These are phyloP conservation scores for Hemerocallis citrina DNA, from an alignment of 106 monocot genomes.

Conservation along the genomic window DNA sequence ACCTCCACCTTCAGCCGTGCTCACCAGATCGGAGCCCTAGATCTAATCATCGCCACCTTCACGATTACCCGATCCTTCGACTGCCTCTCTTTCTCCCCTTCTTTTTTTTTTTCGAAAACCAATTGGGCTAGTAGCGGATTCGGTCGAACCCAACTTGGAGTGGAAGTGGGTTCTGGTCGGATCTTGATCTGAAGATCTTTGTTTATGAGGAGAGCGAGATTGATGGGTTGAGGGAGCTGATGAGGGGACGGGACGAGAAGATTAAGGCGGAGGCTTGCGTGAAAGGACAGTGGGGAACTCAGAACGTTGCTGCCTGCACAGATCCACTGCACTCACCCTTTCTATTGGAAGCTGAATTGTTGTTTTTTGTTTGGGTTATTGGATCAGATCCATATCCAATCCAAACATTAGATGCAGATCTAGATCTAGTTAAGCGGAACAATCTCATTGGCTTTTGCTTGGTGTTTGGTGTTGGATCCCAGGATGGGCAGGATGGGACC, in stretches of 20 bases:
- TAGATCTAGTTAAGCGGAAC: too few species aligned
- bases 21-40: constrained; percentile 66
- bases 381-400: too few species aligned
- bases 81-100: constrained; percentile 34
- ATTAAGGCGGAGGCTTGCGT: constrained; percentile 52
- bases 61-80: constrained; percentile 61
- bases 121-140: neutral
- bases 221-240: constrained; percentile 63
- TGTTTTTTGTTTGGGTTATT: too few species aligned
- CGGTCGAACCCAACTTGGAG: constrained; percentile 35
- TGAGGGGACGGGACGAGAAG: constrained; percentile 72
- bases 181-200: constrained; percentile 64
- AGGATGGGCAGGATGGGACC: too few species aligned
- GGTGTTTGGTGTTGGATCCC: too few species aligned
- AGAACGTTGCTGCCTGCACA: too few species aligned
- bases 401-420: too few species aligned
- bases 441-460: too few species aligned
- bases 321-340: too few species aligned
- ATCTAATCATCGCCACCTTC: constrained; percentile 51
- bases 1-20: constrained; percentile 34
- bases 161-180: constrained; percentile 38
- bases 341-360: too few species aligned
- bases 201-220: constrained; percentile 90
- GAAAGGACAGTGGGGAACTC: constrained; percentile 98
- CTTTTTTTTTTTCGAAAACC: neutral